A percentile compares a stretch with the other conserved stretches of the same genome.
Evolutionary conservation across 2,329 filamentous ascomycete species (phyloP).

Genomic region (Claviceps capensis): DNA sequence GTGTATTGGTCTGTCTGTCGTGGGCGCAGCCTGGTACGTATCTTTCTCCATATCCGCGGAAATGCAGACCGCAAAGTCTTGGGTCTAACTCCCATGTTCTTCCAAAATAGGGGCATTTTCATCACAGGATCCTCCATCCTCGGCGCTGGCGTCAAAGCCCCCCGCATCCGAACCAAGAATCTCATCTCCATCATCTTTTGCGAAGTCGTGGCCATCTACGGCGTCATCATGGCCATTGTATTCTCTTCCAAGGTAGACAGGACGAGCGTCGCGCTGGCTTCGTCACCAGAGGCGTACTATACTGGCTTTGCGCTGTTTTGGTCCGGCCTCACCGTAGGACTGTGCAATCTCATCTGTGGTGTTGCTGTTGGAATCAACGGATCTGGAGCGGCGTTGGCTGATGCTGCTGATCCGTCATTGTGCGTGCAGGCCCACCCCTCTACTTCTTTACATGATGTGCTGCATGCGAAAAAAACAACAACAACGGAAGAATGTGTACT

Average conservation of each 20-base stretch:
- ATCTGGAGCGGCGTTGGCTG: slow-evolving; percentile 86
- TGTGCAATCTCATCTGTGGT: slow-evolving; percentile 93
- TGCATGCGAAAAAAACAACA: too few species aligned
- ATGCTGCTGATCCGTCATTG: slow-evolving; percentile 85
- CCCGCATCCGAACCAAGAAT: slow-evolving; percentile 98
- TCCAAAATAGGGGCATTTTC: slow-evolving; percentile 73
- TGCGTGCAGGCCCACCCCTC: slow-evolving; percentile 33
- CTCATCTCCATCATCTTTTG: slow-evolving; percentile 99
- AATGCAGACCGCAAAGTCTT: background rate
- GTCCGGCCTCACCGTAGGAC: slow-evolving; percentile 84
- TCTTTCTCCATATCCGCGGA: background rate
- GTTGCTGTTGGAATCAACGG: slow-evolving; percentile 97
- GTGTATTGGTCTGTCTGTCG: slow-evolving; percentile 91
- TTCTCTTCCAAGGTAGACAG: slow-evolving; percentile 78
- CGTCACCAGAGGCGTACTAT: slow-evolving; percentile 72
- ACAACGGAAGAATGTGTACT: slow-evolving; percentile 6
- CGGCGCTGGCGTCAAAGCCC: slow-evolving; percentile 89
- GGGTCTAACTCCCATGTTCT: background rate
- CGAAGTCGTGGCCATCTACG: slow-evolving; percentile 99
- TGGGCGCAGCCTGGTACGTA: slow-evolving; percentile 89
- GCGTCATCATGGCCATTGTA: slow-evolving; percentile 98
- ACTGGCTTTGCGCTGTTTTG: slow-evolving; percentile 94
- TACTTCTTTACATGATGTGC: background rate
- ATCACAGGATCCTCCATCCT: slow-evolving; percentile 96
- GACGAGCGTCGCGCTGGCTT: slow-evolving; percentile 49